phyloP scores from a whole-genome alignment of 805 yeast genomes.

The Metschnikowia aberdeeniae region DNA sequence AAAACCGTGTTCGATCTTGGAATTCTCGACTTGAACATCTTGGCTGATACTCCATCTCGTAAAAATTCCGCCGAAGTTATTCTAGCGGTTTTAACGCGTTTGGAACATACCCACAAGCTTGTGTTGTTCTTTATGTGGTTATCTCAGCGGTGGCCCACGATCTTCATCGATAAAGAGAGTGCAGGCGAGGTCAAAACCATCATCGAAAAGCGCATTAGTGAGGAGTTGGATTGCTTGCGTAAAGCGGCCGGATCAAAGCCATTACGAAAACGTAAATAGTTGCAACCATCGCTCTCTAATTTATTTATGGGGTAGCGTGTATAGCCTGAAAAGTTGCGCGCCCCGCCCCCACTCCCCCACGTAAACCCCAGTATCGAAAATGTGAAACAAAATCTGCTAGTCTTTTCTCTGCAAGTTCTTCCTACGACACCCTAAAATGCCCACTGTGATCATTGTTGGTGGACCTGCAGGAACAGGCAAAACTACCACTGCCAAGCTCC shows the following conservation, averaged over 20 bases:
- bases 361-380: neutral
- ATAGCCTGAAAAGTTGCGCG: neutral
- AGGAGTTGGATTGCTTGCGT: constrained; percentile 34
- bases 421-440: constrained; percentile 4
- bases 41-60: constrained; percentile 20
- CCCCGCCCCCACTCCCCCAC: constrained; percentile 8
- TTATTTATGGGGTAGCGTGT: neutral
- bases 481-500: constrained; percentile 61
- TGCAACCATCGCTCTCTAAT: neutral
- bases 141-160: constrained; percentile 78
- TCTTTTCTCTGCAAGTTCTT: neutral
- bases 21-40: constrained; percentile 26
- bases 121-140: constrained; percentile 79
- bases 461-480: constrained; percentile 98
- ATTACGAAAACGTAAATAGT: neutral
- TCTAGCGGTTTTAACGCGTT: constrained; percentile 22
- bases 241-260: constrained; percentile 5
- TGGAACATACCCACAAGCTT: constrained; percentile 67
- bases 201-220: constrained; percentile 59
- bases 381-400: neutral
- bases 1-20: constrained; percentile 52
- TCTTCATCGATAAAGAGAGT: constrained; percentile 70
- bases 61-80: constrained; percentile 19
- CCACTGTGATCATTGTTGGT: constrained; percentile 60
- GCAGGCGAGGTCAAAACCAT: constrained; percentile 66